Conservation (phyloP, 2,329 filamentous ascomycete genomes). For the Pleoardoris graminearum region DNA sequence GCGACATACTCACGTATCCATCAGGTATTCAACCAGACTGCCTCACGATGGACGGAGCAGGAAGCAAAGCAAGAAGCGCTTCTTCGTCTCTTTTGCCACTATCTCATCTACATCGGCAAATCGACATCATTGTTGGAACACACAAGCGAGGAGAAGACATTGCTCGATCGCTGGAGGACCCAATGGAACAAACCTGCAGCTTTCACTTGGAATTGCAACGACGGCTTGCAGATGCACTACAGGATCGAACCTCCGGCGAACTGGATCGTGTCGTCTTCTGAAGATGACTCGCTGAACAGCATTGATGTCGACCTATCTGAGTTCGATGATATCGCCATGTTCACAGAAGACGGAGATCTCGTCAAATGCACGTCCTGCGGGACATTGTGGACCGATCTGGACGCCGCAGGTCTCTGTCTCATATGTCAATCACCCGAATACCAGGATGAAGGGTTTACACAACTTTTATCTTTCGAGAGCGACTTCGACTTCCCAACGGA, state of each 20-base stretch:
- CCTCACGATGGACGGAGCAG: not conserved
- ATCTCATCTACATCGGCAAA: constrained; percentile 26
- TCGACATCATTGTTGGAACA: constrained; percentile 18
- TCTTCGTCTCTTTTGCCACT: constrained; percentile 21
- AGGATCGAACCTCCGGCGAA: constrained; percentile 19
- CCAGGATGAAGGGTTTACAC: not conserved
- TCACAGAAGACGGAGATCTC: constrained; percentile 17
- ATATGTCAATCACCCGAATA: constrained; percentile 2
- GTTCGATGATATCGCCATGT: constrained; percentile 11
- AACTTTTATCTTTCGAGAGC: constrained; percentile 1
- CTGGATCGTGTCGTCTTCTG: constrained; percentile 19
- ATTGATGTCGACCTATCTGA: constrained; percentile 22
- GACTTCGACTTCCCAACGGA: not conserved
- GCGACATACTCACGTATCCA: not conserved
- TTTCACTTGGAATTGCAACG: constrained; percentile 20
- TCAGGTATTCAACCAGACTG: constrained; percentile 12
- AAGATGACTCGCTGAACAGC: constrained; percentile 20
- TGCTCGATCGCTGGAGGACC: constrained; percentile 15
- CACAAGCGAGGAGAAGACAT: constrained; percentile 14
- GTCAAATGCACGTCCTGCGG: constrained; percentile 18
- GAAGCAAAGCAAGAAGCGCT: constrained; percentile 20
- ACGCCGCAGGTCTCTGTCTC: constrained; percentile 6
- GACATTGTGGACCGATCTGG: constrained; percentile 14
- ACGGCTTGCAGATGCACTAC: constrained; percentile 23
- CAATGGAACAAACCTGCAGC: constrained; percentile 24